phyloP scores from a whole-genome alignment of 306 rosid species.

The Ammopiptanthus mongolicus region DNA sequence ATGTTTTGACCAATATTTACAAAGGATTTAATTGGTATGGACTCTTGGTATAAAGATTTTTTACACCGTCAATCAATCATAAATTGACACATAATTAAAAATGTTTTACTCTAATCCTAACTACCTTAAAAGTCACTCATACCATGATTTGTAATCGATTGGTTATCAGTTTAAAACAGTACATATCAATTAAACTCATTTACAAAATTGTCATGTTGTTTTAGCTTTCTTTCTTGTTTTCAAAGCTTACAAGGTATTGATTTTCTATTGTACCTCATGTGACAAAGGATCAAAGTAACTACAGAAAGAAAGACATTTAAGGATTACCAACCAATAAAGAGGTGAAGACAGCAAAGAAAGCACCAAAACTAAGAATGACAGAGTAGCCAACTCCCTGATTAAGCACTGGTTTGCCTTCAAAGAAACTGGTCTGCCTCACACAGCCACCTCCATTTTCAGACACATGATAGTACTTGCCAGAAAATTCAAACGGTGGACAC shows the following conservation, averaged over 20 bases:
- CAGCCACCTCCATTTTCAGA: slow-evolving; percentile 51
- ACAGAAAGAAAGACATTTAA: not conserved
- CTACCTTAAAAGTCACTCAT: too few species aligned
- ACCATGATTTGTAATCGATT: too few species aligned
- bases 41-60: too few species aligned
- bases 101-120: too few species aligned
- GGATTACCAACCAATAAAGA: slow-evolving; percentile 61
- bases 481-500: slow-evolving; percentile 78
- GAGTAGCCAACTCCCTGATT: slow-evolving; percentile 82
- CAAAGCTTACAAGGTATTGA: not conserved
- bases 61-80: too few species aligned
- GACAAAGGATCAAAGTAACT: not conserved
- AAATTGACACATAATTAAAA: too few species aligned
- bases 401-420: slow-evolving; percentile 73
- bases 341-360: slow-evolving; percentile 87
- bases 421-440: slow-evolving; percentile 81
- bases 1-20: too few species aligned
- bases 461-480: slow-evolving; percentile 56
- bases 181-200: too few species aligned
- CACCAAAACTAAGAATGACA: slow-evolving; percentile 89
- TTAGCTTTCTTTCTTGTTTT: too few species aligned
- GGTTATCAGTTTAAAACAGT: too few species aligned
- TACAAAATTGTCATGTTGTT: too few species aligned
- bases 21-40: too few species aligned
- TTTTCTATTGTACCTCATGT: not conserved